Evolutionary conservation across 441 rosid species (phyloP).

Genomic region (Metrosideros polymorpha): DNA sequence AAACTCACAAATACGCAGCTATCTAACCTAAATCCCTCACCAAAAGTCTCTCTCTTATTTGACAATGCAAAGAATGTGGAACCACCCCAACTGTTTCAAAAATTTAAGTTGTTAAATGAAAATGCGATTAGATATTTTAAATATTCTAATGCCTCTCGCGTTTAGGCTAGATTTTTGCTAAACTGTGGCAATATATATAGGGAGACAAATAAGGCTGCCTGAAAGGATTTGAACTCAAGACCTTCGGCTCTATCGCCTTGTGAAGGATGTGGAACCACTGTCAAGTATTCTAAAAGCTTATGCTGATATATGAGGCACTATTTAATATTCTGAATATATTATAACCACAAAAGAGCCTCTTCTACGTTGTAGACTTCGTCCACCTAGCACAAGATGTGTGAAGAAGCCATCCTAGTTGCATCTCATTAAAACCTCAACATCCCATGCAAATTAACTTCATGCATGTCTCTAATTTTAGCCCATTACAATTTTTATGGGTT

Average conservation of each 20-base stretch:
- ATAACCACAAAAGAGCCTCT: neutral
- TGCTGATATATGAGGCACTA: neutral
- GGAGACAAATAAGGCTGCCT: neutral
- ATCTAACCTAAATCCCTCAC: neutral
- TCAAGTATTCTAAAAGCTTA: neutral
- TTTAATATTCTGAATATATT: neutral
- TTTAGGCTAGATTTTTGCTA: neutral
- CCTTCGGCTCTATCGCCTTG: too few species aligned
- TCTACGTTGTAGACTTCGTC: neutral
- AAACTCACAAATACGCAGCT: neutral
- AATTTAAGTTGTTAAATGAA: neutral
- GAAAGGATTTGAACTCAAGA: neutral
- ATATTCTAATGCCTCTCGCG: neutral
- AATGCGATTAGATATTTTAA: accelerated
- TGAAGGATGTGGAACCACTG: too few species aligned
- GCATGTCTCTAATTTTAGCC: neutral
- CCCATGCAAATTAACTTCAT: neutral
- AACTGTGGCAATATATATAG: neutral
- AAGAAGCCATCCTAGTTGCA: neutral
- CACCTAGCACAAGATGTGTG: neutral
- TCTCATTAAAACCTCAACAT: neutral
- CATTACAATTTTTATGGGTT: neutral
- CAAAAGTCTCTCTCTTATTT: neutral
- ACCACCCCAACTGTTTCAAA: neutral
- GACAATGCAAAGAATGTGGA: neutral